These are phyloP conservation scores for Pogostemon cablin DNA, from an alignment of 257 asterid genomes.

Conservation along the genomic window DNA sequence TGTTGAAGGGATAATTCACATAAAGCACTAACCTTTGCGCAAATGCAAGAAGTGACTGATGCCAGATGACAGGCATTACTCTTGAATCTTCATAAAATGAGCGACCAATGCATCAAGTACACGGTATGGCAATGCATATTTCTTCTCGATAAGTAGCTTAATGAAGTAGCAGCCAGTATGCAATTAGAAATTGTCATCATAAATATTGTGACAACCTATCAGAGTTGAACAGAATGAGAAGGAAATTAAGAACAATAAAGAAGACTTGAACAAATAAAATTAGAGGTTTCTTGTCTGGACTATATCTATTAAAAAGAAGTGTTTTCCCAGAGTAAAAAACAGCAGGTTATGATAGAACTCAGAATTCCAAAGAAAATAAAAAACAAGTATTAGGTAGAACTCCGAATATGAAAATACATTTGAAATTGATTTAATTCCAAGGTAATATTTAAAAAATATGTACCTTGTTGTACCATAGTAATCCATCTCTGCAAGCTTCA, in stretches of 20 bases:
- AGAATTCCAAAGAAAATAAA: too few species aligned
- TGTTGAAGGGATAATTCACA: conserved; percentile 10
- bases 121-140: conserved; percentile 95
- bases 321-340: not conserved
- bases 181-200: conserved; percentile 1
- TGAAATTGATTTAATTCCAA: too few species aligned
- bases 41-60: conserved; percentile 94
- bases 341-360: not conserved
- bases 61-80: too few species aligned
- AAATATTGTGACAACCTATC: not conserved
- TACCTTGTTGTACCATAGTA: conserved; percentile 96
- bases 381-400: too few species aligned
- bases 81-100: conserved; percentile 88
- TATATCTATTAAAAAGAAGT: not conserved
- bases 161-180: conserved; percentile 76
- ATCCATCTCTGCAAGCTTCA: conserved; percentile 92
- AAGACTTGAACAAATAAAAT: not conserved
- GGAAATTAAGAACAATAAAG: not conserved
- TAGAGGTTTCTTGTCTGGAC: not conserved
- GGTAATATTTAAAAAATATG: conserved; percentile 22
- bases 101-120: conserved; percentile 91
- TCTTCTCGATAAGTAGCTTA: conserved; percentile 84
- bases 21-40: conserved; percentile 68
- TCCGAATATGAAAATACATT: too few species aligned
- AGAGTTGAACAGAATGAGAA: not conserved